phyloP scores from a whole-genome alignment of 2,329 filamentous ascomycete species.

The Botrytis deweyae region DNA sequence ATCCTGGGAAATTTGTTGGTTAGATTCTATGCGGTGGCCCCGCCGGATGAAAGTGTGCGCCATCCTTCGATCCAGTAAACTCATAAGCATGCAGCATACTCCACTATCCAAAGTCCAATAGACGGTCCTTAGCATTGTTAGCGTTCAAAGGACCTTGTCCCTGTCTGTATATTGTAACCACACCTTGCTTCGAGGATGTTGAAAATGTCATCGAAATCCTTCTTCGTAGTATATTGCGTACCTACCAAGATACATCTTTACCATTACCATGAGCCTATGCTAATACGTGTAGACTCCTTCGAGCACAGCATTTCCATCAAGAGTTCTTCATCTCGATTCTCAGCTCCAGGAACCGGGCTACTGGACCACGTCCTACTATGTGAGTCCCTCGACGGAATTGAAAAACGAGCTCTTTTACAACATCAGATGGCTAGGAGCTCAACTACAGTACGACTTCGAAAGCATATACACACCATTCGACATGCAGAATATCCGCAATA shows the following conservation, averaged over 20 bases:
- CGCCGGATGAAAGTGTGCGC: not conserved
- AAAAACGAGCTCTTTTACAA: not conserved
- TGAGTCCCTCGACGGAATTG: not conserved
- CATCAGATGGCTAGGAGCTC: not conserved
- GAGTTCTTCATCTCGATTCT: not conserved
- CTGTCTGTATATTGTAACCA: conserved; percentile 15
- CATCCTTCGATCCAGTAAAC: not conserved
- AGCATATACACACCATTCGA: not conserved
- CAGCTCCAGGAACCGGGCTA: conserved; percentile 1
- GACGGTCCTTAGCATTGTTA: not conserved
- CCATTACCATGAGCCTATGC: not conserved
- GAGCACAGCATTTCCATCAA: not conserved
- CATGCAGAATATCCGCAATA: not conserved
- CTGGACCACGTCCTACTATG: not conserved
- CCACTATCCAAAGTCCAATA: conserved; percentile 10
- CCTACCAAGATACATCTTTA: not conserved
- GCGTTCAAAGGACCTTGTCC: conserved; percentile 6
- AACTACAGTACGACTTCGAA: not conserved
- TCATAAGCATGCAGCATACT: not conserved
- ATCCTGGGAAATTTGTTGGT: not conserved
- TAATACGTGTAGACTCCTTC: not conserved
- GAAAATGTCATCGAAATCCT: not conserved
- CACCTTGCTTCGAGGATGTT: not conserved
- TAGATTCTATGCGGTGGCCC: conserved; percentile 9
- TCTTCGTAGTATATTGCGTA: not conserved